These are phyloP conservation scores for Phialophora tarda DNA, from an alignment of 2,329 filamentous ascomycete genomes.

Conservation along the genomic window DNA sequence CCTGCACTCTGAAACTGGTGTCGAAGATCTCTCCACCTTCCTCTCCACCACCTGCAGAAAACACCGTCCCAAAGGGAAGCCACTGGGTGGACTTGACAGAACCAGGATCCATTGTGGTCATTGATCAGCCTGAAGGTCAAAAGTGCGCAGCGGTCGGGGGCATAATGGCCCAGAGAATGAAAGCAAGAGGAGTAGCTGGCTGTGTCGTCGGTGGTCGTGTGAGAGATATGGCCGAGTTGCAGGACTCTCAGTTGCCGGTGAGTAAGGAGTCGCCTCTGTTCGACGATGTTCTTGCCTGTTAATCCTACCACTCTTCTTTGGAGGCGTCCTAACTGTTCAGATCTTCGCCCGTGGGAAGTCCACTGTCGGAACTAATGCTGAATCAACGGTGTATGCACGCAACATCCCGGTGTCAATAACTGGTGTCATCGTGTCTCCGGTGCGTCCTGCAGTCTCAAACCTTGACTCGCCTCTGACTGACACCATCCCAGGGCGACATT, in stretches of 20 bases:
- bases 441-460: constrained; percentile 38
- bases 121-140: constrained; percentile 69
- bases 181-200: constrained; percentile 63
- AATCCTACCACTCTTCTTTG: background rate
- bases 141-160: constrained; percentile 76
- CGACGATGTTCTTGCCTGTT: background rate
- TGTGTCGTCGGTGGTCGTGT: constrained; percentile 72
- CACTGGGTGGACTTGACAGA: constrained; percentile 73
- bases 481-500: constrained; percentile 63
- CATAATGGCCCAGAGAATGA: constrained; percentile 75
- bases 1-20: constrained; percentile 60
- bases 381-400: constrained; percentile 50
- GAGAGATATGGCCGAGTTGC: constrained; percentile 68
- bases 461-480: background rate
- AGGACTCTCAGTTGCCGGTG: constrained; percentile 62
- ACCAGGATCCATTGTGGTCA: constrained; percentile 66
- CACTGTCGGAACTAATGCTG: constrained; percentile 53
- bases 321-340: constrained; percentile 39
- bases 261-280: constrained; percentile 41
- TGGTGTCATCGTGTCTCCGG: constrained; percentile 51
- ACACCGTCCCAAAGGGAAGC: constrained; percentile 63
- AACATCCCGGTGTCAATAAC: constrained; percentile 50
- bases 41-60: constrained; percentile 38
- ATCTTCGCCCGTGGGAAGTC: constrained; percentile 53
- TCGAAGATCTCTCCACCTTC: constrained; percentile 48